Percentiles rank a stretch among this genome's conserved stretches.
phyloP scores from a whole-genome alignment of 2,329 filamentous ascomycete species.

The Lecanoromycetidae sp. region DNA sequence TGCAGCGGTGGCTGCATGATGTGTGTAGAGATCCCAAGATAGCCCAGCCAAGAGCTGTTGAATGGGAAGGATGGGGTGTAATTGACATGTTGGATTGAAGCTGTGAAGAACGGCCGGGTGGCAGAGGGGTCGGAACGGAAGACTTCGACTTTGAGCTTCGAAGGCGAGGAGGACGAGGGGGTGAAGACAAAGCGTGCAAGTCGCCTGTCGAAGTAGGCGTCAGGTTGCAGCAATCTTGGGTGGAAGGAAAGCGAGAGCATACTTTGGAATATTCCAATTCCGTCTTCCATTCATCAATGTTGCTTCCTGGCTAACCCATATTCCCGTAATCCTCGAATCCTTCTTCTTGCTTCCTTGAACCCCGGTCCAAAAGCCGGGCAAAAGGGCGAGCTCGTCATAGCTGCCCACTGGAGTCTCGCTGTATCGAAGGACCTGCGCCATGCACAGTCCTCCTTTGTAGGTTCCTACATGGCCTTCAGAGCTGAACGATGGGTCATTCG shows the following conservation, averaged over 20 bases:
- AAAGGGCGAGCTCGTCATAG: conserved; percentile 42
- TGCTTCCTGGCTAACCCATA: conserved; percentile 43
- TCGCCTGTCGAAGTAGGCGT: conserved; percentile 23
- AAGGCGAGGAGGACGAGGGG: conserved; percentile 25
- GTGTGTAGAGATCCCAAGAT: conserved; percentile 32
- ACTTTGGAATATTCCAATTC: conserved; percentile 44
- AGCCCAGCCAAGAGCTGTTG: conserved; percentile 28
- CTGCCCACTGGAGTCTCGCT: conserved; percentile 40
- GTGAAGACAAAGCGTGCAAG: conserved; percentile 41
- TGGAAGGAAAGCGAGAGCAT: background rate
- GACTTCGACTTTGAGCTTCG: conserved; percentile 31
- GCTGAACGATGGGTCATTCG: conserved; percentile 28
- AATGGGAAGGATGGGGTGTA: conserved; percentile 37
- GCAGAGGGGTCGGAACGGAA: conserved; percentile 34
- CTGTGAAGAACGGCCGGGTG: conserved; percentile 35
- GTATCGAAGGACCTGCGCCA: conserved; percentile 42
- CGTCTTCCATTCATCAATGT: conserved; percentile 43
- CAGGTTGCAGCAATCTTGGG: too few relatives aligned
- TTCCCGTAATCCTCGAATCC: conserved; percentile 38
- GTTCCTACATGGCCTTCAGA: conserved; percentile 24
- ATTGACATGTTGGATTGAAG: conserved; percentile 32
- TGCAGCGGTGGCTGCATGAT: conserved; percentile 42
- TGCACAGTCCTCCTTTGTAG: conserved; percentile 35
- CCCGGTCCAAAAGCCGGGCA: conserved; percentile 37
- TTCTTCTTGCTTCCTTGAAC: conserved; percentile 22